Evolutionary conservation across 192 early-diverging fungal genomes (phyloP), one percentile per base, ranked within the genome.

Genomic region (Mycoemilia scoparia): DNA sequence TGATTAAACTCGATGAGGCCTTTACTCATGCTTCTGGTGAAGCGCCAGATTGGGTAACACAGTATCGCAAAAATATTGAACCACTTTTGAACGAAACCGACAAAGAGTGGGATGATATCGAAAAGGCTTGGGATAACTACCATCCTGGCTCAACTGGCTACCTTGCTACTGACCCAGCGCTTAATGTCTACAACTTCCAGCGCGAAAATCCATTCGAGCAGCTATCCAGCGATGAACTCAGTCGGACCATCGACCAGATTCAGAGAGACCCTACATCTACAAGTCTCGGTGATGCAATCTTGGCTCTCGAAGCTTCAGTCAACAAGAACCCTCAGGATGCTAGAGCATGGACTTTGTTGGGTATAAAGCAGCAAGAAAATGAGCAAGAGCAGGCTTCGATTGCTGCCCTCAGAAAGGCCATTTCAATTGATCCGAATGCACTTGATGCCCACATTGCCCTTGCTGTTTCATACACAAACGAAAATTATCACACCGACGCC

Each of bases 381-480:
- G 95, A 99, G 49, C 80, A 85, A 28, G 95, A 99, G 42, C 60
- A 64, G 2, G 68, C 73, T 12, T 91, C 95, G 0, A 91, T 99
- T 42, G 77, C 84, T 0, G 86, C 95, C 0, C 56, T 99, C 21
- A 61, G 73, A 13, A 81, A 79, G 33, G 82, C 85, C 7, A 69
- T 87, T 3, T 52, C 56, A 28, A 42, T 80, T 5, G 72, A 93
- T 39, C 82, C 89, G 6, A 55, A 54, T 17, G 51, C 73, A 12
- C 45, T 83, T 15, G 85, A 89, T 41, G 77, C 75, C 15, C 86
- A 79, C 66, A 58, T 91, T 11, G 82, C 77, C 10, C 53, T 99
- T 25, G 73, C 91, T 2, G 90, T 99, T 10, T 79, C 77, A 0
- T 95, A 91, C 56, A 88, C 84, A 4, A 99, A 99, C 45, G 90